phyloP scores from a whole-genome alignment of 345 rosid species.

The Salix udensis region DNA sequence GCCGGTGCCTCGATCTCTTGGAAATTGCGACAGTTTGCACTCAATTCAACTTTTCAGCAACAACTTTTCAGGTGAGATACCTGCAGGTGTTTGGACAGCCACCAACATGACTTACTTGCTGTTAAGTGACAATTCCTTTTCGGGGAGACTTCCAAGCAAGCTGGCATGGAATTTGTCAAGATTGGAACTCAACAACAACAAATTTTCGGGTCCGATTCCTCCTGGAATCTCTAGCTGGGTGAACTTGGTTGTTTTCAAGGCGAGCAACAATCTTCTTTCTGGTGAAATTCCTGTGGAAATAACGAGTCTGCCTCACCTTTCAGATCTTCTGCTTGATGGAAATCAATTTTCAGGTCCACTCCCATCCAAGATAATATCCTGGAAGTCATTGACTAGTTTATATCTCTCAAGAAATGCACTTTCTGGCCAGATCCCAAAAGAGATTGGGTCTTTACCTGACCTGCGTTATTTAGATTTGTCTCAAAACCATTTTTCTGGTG shows the following conservation, averaged over 20 bases:
- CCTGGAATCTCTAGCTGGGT: slow-evolving; percentile 46
- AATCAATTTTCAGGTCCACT: slow-evolving; percentile 64
- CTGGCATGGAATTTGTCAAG: slow-evolving; percentile 65
- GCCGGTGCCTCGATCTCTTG: slow-evolving; percentile 59
- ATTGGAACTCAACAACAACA: slow-evolving; percentile 63
- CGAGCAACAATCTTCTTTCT: slow-evolving; percentile 64
- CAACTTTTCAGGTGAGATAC: slow-evolving; percentile 74
- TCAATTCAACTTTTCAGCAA: slow-evolving; percentile 64
- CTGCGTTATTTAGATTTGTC: slow-evolving; percentile 60
- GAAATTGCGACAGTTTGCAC: slow-evolving; percentile 46
- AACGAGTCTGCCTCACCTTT: slow-evolving; percentile 49
- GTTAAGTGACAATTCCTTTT: slow-evolving; percentile 61
- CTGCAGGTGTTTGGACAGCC: slow-evolving; percentile 61
- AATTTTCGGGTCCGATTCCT: slow-evolving; percentile 73
- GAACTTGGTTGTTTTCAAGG: slow-evolving; percentile 46
- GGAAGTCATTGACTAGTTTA: slow-evolving; percentile 49
- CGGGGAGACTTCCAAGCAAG: slow-evolving; percentile 57
- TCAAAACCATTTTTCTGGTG: slow-evolving; percentile 59
- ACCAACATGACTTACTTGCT: slow-evolving; percentile 42
- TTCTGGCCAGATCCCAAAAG: slow-evolving; percentile 65
- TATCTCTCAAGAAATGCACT: slow-evolving; percentile 59
- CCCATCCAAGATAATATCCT: slow-evolving; percentile 58
- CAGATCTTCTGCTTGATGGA: slow-evolving; percentile 43
- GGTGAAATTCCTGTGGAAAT: slow-evolving; percentile 56
- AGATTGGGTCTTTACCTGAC: slow-evolving; percentile 52